Evolutionary conservation across 169 alveolate genomes (phyloP), one percentile per base, ranked within the genome.

Genomic region (Cyclospora cayetanensis): DNA sequence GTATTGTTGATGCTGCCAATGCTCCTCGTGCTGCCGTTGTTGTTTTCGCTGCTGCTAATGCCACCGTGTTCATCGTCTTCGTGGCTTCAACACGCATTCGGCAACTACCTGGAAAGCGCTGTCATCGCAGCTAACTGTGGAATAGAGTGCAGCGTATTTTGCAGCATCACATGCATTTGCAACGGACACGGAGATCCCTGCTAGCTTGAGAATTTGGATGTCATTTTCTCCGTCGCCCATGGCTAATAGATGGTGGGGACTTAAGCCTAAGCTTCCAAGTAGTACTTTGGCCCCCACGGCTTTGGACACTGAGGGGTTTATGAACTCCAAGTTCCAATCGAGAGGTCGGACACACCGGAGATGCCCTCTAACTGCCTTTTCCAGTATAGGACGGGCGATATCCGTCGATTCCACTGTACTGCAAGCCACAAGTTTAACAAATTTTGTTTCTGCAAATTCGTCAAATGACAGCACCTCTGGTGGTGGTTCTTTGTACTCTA

Each of bases 181-280:
- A 2, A 95, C 95, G 20, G 95, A 95, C 39, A 95, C 95, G 20
- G 97, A 89, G 43, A 90, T 60, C 41, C 95, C 95, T 9, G 95
- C 92, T 2, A 93, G 91, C 34, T 55, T 53, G 37, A 95, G 91
- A 93, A 95, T 83, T 72, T 95, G 96, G 9, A 95, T 93, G 83
- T 95, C 97, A 80, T 95, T 95, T 85, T 95, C 97, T 2, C 96
- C 96, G 92, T 95, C 97, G 2, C 97, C 97, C 66, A 95, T 94
- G n/a, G 95, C 96, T 15, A 94, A 55, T 35, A 95, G 94, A 25
- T 94, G 77, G 39, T 82, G 76, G 60, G 95, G 93, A 63, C 90
- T 77, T 37, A 95, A 72, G 25, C 85, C 89, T n/a, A 92, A 92
- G 42, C 65, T 86, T 42, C 92, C 91, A 46, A 95, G 95, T 35